Evolutionary conservation across 2,329 filamentous ascomycete species (phyloP).

Genomic region (Phialemoniopsis sp.): DNA sequence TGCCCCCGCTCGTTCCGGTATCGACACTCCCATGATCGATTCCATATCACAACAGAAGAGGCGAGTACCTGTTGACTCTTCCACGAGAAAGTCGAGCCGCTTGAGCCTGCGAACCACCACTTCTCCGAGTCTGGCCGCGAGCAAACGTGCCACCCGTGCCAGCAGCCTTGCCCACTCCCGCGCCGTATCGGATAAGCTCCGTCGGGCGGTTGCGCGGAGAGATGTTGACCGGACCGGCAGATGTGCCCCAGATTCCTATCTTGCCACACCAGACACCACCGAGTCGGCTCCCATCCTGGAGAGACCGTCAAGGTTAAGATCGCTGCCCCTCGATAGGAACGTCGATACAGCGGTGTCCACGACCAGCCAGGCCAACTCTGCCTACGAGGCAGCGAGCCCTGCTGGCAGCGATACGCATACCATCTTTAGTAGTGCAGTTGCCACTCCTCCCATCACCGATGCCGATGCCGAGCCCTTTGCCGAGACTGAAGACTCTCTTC

Average conservation of each 20-base stretch:
- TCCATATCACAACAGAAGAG: slow-evolving; percentile 15
- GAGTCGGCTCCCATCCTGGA: slow-evolving; percentile 31
- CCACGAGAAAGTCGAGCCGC: slow-evolving; percentile 24
- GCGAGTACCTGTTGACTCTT: slow-evolving; percentile 17
- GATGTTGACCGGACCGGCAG: slow-evolving; percentile 17
- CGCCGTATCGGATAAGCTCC: slow-evolving; percentile 31
- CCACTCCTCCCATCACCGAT: slow-evolving; percentile 73
- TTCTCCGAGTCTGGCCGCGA: slow-evolving; percentile 24
- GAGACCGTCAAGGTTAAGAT: slow-evolving; percentile 33
- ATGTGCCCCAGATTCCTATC: slow-evolving; percentile 24
- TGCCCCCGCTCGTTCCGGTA: slow-evolving; percentile 21
- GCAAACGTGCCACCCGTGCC: slow-evolving; percentile 24
- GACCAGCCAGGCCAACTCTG: slow-evolving; percentile 28
- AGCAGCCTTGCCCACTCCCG: slow-evolving; percentile 18
- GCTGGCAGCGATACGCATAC: slow-evolving; percentile 52
- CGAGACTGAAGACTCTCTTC: slow-evolving; percentile 43
- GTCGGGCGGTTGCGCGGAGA: slow-evolving; percentile 26
- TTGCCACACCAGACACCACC: slow-evolving; percentile 56
- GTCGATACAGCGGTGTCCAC: slow-evolving; percentile 40
- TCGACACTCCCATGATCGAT: slow-evolving; percentile 24
- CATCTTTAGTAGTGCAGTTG: slow-evolving; percentile 59
- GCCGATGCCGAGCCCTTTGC: slow-evolving; percentile 61
- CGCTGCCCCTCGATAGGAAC: slow-evolving; percentile 33
- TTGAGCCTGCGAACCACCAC: slow-evolving; percentile 20
- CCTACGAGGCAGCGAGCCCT: slow-evolving; percentile 47